Conservation (phyloP, 345 rosid genomes). For the Mercurialis annua region DNA sequence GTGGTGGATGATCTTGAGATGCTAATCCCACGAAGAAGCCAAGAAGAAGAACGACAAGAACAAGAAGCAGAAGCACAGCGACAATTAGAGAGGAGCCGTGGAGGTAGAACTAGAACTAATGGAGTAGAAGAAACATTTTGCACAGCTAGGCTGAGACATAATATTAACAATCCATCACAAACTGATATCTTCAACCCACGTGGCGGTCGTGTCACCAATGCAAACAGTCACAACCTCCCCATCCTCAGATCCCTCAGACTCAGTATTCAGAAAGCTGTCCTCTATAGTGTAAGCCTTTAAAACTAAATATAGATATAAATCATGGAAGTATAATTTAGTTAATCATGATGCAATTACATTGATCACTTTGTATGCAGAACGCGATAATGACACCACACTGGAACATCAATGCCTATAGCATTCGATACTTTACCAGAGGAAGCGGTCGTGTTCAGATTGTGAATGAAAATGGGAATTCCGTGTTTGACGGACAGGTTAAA, state of each 20-base stretch:
- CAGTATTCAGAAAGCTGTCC: constrained; percentile 49
- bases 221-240: constrained; percentile 54
- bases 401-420: constrained; percentile 41
- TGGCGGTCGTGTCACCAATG: constrained; percentile 52
- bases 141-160: constrained; percentile 42
- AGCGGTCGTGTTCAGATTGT: constrained; percentile 30
- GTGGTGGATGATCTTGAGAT: constrained; percentile 38
- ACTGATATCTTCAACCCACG: constrained; percentile 61
- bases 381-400: constrained; percentile 35
- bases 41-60: constrained; percentile 13
- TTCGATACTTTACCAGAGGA: constrained; percentile 35
- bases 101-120: constrained; percentile 22
- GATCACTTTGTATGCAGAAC: constrained; percentile 8
- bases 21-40: constrained; percentile 16
- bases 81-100: background rate
- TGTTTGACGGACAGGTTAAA: constrained; percentile 23
- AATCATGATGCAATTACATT: no score
- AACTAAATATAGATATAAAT: no score
- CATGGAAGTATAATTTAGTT: background rate
- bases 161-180: constrained; percentile 42
- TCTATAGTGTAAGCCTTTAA: constrained; percentile 36
- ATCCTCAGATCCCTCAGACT: constrained; percentile 46
- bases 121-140: constrained; percentile 64
- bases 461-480: constrained; percentile 21
- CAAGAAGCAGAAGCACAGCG: background rate